Conservation (phyloP, 345 rosid species). For the Citrus glauca region DNA sequence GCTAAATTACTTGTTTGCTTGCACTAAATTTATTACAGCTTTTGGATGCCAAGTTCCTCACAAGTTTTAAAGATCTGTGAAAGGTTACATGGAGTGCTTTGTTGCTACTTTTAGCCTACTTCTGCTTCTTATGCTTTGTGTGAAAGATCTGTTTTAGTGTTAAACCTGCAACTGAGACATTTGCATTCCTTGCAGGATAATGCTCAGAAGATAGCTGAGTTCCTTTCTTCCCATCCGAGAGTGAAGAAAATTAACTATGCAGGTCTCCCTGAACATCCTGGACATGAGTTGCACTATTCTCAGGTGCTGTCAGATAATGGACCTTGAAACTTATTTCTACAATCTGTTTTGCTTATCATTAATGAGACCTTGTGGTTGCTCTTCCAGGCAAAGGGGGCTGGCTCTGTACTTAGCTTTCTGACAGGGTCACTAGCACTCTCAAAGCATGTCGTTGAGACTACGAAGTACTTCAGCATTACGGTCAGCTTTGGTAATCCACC, state of each 20-base stretch:
- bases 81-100: neutral
- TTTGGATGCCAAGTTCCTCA: neutral
- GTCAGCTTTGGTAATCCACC: slow-evolving; percentile 85
- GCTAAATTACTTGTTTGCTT: neutral
- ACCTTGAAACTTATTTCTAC: neutral
- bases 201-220: slow-evolving; percentile 83
- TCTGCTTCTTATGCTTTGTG: neutral
- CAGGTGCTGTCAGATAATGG: slow-evolving; percentile 46
- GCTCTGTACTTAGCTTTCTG: slow-evolving; percentile 87
- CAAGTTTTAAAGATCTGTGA: neutral
- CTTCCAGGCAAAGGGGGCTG: slow-evolving; percentile 90
- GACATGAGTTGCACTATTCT: slow-evolving; percentile 78
- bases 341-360: neutral
- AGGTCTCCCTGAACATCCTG: slow-evolving; percentile 85
- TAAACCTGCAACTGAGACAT: neutral
- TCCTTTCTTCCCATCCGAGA: slow-evolving; percentile 69
- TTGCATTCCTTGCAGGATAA: slow-evolving; percentile 54
- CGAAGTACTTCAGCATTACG: slow-evolving; percentile 88
- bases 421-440: slow-evolving; percentile 90
- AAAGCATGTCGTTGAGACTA: slow-evolving; percentile 80
- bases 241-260: slow-evolving; percentile 86
- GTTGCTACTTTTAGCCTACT: neutral
- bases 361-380: neutral
- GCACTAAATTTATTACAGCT: neutral
- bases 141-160: neutral